These are phyloP conservation scores for Amanita molliuscula DNA, from an alignment of 768 basidiomycete species.

Conservation along the genomic window DNA sequence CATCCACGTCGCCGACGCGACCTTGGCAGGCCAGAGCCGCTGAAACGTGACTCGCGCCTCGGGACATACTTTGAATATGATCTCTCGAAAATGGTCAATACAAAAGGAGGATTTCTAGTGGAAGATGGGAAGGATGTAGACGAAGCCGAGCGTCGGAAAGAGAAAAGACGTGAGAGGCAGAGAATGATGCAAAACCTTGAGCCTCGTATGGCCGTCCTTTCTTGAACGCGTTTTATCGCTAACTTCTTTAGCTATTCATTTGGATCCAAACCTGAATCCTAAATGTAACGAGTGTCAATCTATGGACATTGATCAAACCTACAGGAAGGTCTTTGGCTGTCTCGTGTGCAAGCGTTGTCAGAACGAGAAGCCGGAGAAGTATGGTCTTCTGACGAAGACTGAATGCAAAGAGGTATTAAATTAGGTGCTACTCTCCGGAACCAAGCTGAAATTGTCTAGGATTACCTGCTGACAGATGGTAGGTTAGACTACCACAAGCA, in stretches of 20 bases:
- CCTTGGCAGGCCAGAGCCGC: constrained; percentile 35
- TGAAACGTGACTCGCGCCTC: constrained; percentile 67
- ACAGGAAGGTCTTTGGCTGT: constrained; percentile 73
- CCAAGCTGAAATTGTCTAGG: constrained; percentile 33
- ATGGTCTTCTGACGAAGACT: constrained; percentile 93
- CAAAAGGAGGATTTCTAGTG: constrained; percentile 90
- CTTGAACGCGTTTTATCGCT: neutral
- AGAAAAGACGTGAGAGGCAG: constrained; percentile 74
- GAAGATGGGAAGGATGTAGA: constrained; percentile 81
- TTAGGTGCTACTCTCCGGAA: neutral
- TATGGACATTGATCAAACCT: constrained; percentile 81
- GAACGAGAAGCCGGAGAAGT: constrained; percentile 83
- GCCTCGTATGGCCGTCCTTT: constrained; percentile 40
- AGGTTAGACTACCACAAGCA: constrained; percentile 16
- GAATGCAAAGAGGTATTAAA: constrained; percentile 82
- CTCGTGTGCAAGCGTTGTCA: constrained; percentile 87
- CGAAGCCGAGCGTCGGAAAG: constrained; percentile 64
- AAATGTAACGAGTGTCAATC: constrained; percentile 81
- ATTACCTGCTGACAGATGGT: constrained; percentile 94
- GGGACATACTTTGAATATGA: constrained; percentile 98
- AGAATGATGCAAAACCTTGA: constrained; percentile 67
- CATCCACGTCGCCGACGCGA: constrained; percentile 50
- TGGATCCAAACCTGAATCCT: constrained; percentile 67
- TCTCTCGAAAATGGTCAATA: constrained; percentile 92
- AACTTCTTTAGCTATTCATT: constrained; percentile 51